Percentiles rank a stretch among this genome's conserved stretches.
phyloP scores from a whole-genome alignment of 108 stramenopile genomes.

The Nannochloropsis granulata region DNA sequence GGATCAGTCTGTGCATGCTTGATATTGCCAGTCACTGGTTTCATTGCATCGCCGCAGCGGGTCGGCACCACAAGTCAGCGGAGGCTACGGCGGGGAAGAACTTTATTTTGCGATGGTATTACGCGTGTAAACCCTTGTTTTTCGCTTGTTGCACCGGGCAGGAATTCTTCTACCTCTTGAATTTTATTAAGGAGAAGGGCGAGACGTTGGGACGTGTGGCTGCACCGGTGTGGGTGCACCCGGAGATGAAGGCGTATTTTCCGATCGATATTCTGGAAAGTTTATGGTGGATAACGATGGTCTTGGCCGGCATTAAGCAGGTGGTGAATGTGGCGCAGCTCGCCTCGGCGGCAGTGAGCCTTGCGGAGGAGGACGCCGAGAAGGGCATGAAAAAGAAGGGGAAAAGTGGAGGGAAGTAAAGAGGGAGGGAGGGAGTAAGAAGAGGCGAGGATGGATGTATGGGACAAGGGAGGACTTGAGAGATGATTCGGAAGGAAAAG shows the following conservation, averaged over 20 bases:
- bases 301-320: slow-evolving; percentile 40
- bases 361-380: slow-evolving; percentile 24
- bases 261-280: not conserved
- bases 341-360: slow-evolving; percentile 14
- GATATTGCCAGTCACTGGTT: slow-evolving; percentile 64
- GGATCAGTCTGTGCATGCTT: slow-evolving; percentile 30
- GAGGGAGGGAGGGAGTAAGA: not conserved
- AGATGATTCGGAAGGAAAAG: not conserved
- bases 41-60: slow-evolving; percentile 45
- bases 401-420: not conserved
- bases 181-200: slow-evolving; percentile 21
- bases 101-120: slow-evolving; percentile 74
- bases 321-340: slow-evolving; percentile 38
- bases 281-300: not conserved
- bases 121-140: slow-evolving; percentile 77
- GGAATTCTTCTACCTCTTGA: slow-evolving; percentile 50
- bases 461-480: not conserved
- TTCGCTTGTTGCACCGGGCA: slow-evolving; percentile 86
- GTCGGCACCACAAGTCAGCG: slow-evolving; percentile 77
- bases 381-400: not conserved
- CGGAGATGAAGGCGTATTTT: not conserved
- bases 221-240: not conserved
- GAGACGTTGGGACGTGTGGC: not conserved
- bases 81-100: slow-evolving; percentile 65
- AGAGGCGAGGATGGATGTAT: not conserved